Evolutionary conservation across 2,329 filamentous ascomycete genomes (phyloP), one percentile per base, ranked within the genome.

Genomic region (Diplodia seriata): DNA sequence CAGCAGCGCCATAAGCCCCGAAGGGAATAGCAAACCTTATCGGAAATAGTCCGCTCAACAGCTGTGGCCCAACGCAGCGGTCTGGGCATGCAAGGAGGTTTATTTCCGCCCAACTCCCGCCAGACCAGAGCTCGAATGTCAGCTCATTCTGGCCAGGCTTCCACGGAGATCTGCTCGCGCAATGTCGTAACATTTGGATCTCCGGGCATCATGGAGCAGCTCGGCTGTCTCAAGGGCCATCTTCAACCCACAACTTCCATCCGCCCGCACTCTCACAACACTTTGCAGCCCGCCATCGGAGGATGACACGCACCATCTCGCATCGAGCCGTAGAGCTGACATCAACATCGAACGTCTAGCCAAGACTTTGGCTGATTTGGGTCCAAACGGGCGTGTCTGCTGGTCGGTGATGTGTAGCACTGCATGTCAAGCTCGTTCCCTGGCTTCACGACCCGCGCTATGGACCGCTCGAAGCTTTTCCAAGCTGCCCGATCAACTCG

Each of bases 351-450:
- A 63, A 63, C 59, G 59, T 63, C 59, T 51, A 31, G 59, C 59
- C 59, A 63, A 63, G 59, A 38, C 59, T 43, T 63, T 63, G 59
- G 59, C 59, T 63, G 59, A 63, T 63, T 29, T 50, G 43, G 57
- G 20, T 29, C 57, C 57, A 62, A n/a, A 62, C 57, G 15, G 29
- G 40, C n/a, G 43, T 29, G 57, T n/a, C 15, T 18, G 12, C 14
- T 20, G 38, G 5, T 33, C 9, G 18, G 14, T 23, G 43, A 11
- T 43, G 23, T 38, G 59, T 63, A 63, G 59, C 59, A 63, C 59
- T 20, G n/a, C 59, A 43, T 63, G 29, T n/a, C 15, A 47, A 47
- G 55, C 55, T 59, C n/a, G 23, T 29, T 43, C 33, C 55, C 38
- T 31, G 15, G 55, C 23, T 38, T 29, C 40, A 12, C 20, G 1